These are phyloP conservation scores for Mycena crocata DNA, from an alignment of 768 basidiomycete species.

Conservation along the genomic window DNA sequence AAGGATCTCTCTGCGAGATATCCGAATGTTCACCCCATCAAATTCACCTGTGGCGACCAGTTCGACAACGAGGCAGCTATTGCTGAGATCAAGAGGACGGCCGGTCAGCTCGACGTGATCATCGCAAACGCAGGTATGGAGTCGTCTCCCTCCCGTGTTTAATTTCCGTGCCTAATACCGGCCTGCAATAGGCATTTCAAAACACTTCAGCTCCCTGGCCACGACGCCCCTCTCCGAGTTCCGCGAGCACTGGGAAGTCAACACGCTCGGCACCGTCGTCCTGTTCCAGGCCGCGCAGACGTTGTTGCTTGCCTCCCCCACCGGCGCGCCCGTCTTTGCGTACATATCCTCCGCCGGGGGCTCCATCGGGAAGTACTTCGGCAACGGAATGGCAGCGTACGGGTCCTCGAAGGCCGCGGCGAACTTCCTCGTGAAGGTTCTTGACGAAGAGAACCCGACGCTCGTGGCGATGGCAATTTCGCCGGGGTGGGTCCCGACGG, in stretches of 20 bases:
- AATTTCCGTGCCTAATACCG: too few species aligned
- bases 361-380: neutral
- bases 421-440: conserved; percentile 9
- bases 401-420: too few species aligned
- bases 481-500: too few species aligned
- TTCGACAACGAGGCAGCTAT: too few species aligned
- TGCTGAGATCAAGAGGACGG: too few species aligned
- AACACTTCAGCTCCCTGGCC: neutral
- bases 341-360: neutral
- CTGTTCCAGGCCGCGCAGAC: neutral
- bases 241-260: conserved; percentile 1
- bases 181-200: neutral
- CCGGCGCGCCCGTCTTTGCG: neutral
- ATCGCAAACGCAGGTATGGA: neutral
- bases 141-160: neutral
- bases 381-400: neutral
- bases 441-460: neutral
- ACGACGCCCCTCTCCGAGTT: neutral
- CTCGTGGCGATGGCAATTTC: neutral
- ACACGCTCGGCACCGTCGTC: neutral
- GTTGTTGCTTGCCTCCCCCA: neutral
- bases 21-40: too few species aligned
- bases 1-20: neutral
- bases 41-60: too few species aligned
- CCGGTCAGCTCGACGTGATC: too few species aligned